Percentiles rank a stretch among this genome's conserved stretches.
These are phyloP conservation scores for Phaseolus lunatus DNA, from an alignment of 306 rosid genomes.

Conservation along the genomic window DNA sequence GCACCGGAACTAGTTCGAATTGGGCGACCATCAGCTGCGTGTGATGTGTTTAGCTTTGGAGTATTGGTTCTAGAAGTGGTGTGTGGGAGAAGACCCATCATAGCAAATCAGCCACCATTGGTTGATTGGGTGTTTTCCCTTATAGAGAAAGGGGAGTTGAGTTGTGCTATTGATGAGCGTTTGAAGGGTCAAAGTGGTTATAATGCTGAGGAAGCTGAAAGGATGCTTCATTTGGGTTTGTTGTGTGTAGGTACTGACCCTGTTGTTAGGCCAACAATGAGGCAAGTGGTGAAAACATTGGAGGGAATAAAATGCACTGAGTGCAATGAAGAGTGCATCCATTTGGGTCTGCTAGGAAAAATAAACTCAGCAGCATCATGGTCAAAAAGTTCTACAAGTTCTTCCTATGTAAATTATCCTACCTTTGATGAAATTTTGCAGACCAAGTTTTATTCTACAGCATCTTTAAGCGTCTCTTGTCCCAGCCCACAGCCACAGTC, in stretches of 20 bases:
- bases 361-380: constrained; percentile 58
- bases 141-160: constrained; percentile 53
- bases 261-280: constrained; percentile 67
- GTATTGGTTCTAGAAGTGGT: constrained; percentile 68
- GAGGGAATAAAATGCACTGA: constrained; percentile 49
- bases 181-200: constrained; percentile 52
- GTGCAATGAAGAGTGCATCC: constrained; percentile 49
- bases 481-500: constrained; percentile 36
- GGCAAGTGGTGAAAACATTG: constrained; percentile 64
- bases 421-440: constrained; percentile 64
- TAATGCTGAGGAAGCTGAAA: constrained; percentile 57
- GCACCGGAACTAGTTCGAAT: constrained; percentile 67
- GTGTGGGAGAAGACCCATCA: constrained; percentile 65
- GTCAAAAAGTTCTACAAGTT: constrained; percentile 41
- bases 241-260: constrained; percentile 67
- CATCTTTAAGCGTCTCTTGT: constrained; percentile 47
- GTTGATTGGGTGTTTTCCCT: constrained; percentile 60
- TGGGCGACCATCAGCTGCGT: constrained; percentile 56
- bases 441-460: constrained; percentile 51
- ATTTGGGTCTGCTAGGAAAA: constrained; percentile 48
- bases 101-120: constrained; percentile 62
- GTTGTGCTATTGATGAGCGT: constrained; percentile 58
- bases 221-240: constrained; percentile 67
- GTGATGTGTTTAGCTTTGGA: constrained; percentile 76
- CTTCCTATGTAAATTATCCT: constrained; percentile 47